These are phyloP conservation scores for Agrocybe praecox DNA, from an alignment of 768 basidiomycete genomes.

Conservation along the genomic window DNA sequence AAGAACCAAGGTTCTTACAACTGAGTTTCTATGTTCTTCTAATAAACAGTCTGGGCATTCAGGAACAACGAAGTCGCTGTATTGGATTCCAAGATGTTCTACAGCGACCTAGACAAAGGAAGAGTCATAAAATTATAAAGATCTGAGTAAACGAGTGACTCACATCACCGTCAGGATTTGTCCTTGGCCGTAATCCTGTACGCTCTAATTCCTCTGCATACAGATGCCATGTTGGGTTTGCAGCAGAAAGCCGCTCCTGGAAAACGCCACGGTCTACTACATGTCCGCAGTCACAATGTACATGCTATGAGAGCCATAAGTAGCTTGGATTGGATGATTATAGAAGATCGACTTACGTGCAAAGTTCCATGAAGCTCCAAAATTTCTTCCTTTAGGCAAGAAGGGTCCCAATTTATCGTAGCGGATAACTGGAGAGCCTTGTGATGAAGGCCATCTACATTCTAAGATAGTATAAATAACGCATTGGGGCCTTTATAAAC, in stretches of 20 bases:
- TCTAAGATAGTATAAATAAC: slow-evolving; percentile 34
- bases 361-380: slow-evolving; percentile 90
- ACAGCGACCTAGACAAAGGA: slow-evolving; percentile 66
- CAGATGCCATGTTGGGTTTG: slow-evolving; percentile 81
- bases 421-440: slow-evolving; percentile 59
- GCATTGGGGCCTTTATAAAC: neutral
- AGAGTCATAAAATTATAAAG: neutral
- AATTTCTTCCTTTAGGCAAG: slow-evolving; percentile 44
- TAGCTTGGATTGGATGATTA: neutral
- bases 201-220: slow-evolving; percentile 66
- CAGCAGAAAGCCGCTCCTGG: slow-evolving; percentile 69
- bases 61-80: slow-evolving; percentile 79
- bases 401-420: slow-evolving; percentile 33
- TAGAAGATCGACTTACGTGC: slow-evolving; percentile 48
- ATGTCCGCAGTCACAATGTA: slow-evolving; percentile 79
- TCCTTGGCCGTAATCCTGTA: slow-evolving; percentile 63
- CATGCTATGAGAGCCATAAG: slow-evolving; percentile 46
- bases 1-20: slow-evolving; percentile 44
- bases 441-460: slow-evolving; percentile 94
- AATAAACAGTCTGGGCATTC: slow-evolving; percentile 69
- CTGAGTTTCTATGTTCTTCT: slow-evolving; percentile 57
- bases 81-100: slow-evolving; percentile 68
- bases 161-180: slow-evolving; percentile 95
- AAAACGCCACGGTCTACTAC: slow-evolving; percentile 65
- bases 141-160: slow-evolving; percentile 21